Evolutionary conservation across 805 yeast species (phyloP).

Genomic region (Isabelozyma heimii): DNA sequence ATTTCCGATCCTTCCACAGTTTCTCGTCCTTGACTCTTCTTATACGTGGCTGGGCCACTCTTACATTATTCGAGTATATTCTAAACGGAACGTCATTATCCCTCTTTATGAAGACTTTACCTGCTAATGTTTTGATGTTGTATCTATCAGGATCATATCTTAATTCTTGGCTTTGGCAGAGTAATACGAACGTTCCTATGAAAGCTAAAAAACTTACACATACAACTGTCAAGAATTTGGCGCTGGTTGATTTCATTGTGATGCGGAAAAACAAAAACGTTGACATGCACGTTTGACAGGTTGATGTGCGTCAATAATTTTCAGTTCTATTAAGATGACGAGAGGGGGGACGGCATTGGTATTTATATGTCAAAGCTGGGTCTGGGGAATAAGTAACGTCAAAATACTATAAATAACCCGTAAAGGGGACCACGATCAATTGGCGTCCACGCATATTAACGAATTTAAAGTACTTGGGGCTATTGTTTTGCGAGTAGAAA

Average conservation of each 20-base stretch:
- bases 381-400: no score
- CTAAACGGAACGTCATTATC: constrained; percentile 7
- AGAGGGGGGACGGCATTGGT: not conserved
- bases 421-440: no score
- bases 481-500: no score
- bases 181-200: not conserved
- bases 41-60: constrained; percentile 1
- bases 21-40: constrained; percentile 7
- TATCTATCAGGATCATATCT: not conserved
- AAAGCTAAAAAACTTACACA: not conserved
- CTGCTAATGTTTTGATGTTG: not conserved
- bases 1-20: constrained; percentile 11
- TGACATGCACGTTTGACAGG: not conserved
- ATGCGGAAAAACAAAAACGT: not conserved
- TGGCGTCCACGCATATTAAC: no score
- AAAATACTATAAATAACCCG: no score
- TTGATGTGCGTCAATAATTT: not conserved
- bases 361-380: not conserved
- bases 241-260: not conserved
- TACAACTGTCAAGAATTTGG: not conserved
- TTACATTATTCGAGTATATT: constrained; percentile 9
- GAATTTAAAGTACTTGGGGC: no score
- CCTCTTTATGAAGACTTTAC: not conserved
- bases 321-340: no score
- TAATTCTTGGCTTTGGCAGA: not conserved